Percentiles rank a stretch among this genome's conserved stretches.
These are phyloP conservation scores for Tothia fuscella DNA, from an alignment of 2,329 filamentous ascomycete species.

Conservation along the genomic window DNA sequence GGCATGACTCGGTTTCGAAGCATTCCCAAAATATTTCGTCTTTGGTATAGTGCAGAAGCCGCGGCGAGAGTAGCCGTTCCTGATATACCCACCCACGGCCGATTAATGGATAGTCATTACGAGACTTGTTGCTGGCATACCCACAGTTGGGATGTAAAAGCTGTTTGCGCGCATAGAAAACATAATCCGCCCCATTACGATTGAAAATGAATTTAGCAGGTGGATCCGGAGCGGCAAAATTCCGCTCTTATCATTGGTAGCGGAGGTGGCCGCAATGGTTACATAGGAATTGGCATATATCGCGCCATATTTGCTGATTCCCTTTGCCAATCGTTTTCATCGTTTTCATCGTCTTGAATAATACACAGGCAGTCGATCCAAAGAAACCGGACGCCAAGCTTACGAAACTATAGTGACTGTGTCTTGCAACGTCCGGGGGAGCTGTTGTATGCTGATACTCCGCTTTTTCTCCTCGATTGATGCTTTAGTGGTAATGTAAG, in stretches of 20 bases:
- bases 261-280: neutral
- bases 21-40: neutral
- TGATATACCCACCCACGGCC: neutral
- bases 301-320: neutral
- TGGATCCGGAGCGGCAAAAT: neutral
- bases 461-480: neutral
- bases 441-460: neutral
- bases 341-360: neutral
- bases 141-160: too few relatives aligned
- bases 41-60: neutral
- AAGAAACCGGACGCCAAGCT: slow-evolving; percentile 4
- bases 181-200: too few relatives aligned
- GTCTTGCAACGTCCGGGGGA: neutral
- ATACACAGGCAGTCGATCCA: slow-evolving; percentile 3
- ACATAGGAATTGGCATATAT: neutral
- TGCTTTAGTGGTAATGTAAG: neutral
- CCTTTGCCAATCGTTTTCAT: neutral
- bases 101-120: too few relatives aligned
- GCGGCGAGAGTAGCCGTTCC: neutral
- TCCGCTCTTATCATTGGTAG: neutral
- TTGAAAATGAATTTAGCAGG: neutral
- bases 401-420: neutral
- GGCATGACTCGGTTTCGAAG: neutral
- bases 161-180: too few relatives aligned
- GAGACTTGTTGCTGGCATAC: too few relatives aligned